phyloP scores from a whole-genome alignment of 495 filamentous ascomycete genomes.

The Penicillium arizonense region DNA sequence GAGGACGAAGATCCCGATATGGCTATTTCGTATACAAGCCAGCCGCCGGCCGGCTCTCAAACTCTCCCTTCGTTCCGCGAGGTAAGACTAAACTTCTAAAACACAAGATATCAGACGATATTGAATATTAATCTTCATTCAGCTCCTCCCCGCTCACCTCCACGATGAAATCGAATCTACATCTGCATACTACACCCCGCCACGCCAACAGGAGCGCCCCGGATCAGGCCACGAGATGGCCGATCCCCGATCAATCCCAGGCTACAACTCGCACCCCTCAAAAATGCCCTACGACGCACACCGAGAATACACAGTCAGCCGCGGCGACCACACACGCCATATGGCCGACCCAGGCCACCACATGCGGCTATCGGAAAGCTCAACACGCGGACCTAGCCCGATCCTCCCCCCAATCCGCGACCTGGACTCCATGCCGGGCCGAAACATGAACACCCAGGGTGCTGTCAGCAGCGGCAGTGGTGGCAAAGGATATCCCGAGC shows the following conservation, averaged over 20 bases:
- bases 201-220: slow-evolving; percentile 37
- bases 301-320: slow-evolving; percentile 31
- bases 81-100: slow-evolving; percentile 23
- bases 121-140: not conserved
- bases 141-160: slow-evolving; percentile 47
- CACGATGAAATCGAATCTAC: slow-evolving; percentile 47
- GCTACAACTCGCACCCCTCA: slow-evolving; percentile 13
- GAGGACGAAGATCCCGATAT: slow-evolving; percentile 42
- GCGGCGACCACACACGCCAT: slow-evolving; percentile 12
- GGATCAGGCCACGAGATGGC: slow-evolving; percentile 33
- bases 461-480: too few relatives aligned
- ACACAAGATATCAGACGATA: not conserved
- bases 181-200: slow-evolving; percentile 36
- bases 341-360: slow-evolving; percentile 17
- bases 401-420: slow-evolving; percentile 45
- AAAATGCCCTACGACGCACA: slow-evolving; percentile 24
- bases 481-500: slow-evolving; percentile 28
- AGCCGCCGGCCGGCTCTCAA: slow-evolving; percentile 36
- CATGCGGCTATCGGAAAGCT: slow-evolving; percentile 16
- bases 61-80: slow-evolving; percentile 47
- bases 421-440: slow-evolving; percentile 36
- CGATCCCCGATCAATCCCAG: slow-evolving; percentile 30
- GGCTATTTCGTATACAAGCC: slow-evolving; percentile 44
- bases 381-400: slow-evolving; percentile 37
- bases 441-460: slow-evolving; percentile 10